Base-by-base conservation (phyloP, 352 stramenopile species). In the Peronosclerospora sorghi region DNA sequence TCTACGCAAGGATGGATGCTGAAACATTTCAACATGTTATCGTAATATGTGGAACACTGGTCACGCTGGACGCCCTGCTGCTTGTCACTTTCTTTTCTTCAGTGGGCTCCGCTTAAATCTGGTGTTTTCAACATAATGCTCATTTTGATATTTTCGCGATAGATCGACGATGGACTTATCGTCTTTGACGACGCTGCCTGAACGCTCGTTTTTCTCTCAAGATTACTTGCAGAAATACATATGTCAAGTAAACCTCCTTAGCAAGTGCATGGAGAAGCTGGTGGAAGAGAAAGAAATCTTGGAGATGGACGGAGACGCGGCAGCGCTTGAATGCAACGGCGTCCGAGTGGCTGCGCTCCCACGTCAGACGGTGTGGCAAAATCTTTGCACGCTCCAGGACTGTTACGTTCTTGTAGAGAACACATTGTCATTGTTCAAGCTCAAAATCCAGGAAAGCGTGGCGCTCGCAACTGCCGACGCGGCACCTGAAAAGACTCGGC, bases 401-500 rank as follows among this genome's bases (percentile, higher is more conserved):
- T 85, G 68, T 43, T 51, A 56, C 27, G 17, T 45, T 21, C 39
- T 69, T 14, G 41, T 84, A 40, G 52, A 62, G 5, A 54, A 61
- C 8, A 65, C 64, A 12, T 43, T 68, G 12, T 46, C 54, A 23
- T 37, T 70, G 21, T 79, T 85, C 29, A 62, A 68, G 49, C 65
- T 83, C 23, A 80, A 83, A 49, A 73, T 87, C 8, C 57, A 73
- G 41, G 72, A 85, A 41, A 83, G 73, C 41, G 47, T 68, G 24
- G 54, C 62, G 12, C 64, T 86, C 27, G 58, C 68, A 5, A 61
- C 54, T 23, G 54, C 58, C 6, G 64, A 83, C 18, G 60, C 65
- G 3, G 54, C 57, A 19, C 52, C 65, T 20, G 61, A 77, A 35
- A 56, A 54, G 18, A 67, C 61, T 19, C 40, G 59, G 40, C 78